phyloP scores from a whole-genome alignment of 2,329 filamentous ascomycete genomes.

The Seiridium cupressi region DNA sequence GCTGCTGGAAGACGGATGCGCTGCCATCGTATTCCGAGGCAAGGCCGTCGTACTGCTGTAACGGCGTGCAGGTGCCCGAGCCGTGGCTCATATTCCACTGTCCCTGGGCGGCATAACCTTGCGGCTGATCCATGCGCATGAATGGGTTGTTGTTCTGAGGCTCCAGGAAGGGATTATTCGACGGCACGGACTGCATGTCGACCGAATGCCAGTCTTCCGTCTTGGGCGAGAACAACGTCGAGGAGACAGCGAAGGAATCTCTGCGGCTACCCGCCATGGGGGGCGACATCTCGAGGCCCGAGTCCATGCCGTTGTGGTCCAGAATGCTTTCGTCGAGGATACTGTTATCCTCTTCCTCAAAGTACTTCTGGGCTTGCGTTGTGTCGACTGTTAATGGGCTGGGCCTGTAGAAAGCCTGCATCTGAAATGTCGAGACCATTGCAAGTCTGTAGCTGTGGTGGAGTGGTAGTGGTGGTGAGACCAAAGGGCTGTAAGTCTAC shows the following conservation, averaged over 20 bases:
- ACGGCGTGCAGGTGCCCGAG: slow-evolving; percentile 72
- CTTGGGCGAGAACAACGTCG: slow-evolving; percentile 63
- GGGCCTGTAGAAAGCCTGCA: slow-evolving; percentile 51
- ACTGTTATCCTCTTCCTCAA: slow-evolving; percentile 59
- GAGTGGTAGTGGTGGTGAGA: slow-evolving; percentile 3
- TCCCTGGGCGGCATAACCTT: slow-evolving; percentile 39
- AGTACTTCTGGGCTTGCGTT: slow-evolving; percentile 52
- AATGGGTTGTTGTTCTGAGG: slow-evolving; percentile 64
- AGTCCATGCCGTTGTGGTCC: slow-evolving; percentile 59
- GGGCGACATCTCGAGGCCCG: slow-evolving; percentile 61
- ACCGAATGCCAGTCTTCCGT: slow-evolving; percentile 63
- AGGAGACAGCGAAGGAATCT: slow-evolving; percentile 60
- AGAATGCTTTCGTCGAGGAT: slow-evolving; percentile 61
- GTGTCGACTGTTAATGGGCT: slow-evolving; percentile 53
- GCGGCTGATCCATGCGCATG: slow-evolving; percentile 58
- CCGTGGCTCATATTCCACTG: slow-evolving; percentile 64
- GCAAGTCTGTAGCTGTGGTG: slow-evolving; percentile 21
- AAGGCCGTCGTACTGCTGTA: slow-evolving; percentile 67
- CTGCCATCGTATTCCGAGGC: slow-evolving; percentile 53
- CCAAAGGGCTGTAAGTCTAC: slow-evolving; percentile 6
- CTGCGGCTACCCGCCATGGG: slow-evolving; percentile 61
- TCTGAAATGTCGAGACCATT: slow-evolving; percentile 52
- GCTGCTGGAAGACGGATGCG: slow-evolving; percentile 50
- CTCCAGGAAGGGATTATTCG: slow-evolving; percentile 63
- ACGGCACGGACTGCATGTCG: slow-evolving; percentile 63